Evolutionary conservation across 352 stramenopile species (phyloP).

Genomic region (Globisporangium recalcitrans): DNA sequence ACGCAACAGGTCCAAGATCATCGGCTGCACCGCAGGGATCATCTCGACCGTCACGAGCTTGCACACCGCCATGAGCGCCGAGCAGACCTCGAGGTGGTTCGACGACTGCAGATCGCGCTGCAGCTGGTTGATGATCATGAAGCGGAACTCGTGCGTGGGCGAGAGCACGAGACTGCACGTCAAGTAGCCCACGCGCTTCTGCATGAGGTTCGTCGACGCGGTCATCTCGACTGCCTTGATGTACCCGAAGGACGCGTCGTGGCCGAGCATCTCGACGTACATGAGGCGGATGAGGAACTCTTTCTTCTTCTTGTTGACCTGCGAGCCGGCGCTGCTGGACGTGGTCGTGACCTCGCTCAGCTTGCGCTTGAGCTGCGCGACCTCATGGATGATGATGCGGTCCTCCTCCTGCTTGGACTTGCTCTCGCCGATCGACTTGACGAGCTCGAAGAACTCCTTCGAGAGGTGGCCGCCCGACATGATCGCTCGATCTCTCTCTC

Average conservation of each 20-base stretch:
- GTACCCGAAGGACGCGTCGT: conserved; percentile 99
- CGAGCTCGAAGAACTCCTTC: conserved; percentile 99
- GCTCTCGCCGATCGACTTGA: conserved; percentile 99
- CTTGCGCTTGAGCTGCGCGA: conserved; percentile 95
- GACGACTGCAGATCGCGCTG: conserved; percentile 90
- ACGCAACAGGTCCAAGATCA: conserved; percentile 94
- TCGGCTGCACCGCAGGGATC: conserved; percentile 94
- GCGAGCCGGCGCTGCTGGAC: conserved; percentile 62
- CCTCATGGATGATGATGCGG: conserved; percentile 97
- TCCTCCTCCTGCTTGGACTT: conserved; percentile 99
- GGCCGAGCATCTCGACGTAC: conserved; percentile 99
- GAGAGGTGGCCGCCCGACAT: conserved; percentile 89
- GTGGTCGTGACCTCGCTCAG: conserved; percentile 83
- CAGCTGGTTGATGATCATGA: conserved; percentile 99
- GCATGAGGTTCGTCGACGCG: conserved; percentile 95
- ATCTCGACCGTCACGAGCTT: conserved; percentile 98
- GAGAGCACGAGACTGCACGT: conserved; percentile 93
- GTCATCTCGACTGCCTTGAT: conserved; percentile 98
- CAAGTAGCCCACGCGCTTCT: conserved; percentile 98
- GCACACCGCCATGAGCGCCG: conserved; percentile 93
- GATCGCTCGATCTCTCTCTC: background rate
- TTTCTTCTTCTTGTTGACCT: conserved; percentile 95
- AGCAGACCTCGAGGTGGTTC: conserved; percentile 93
- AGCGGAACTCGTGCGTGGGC: conserved; percentile 98
- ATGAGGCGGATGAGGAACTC: conserved; percentile 99